phyloP scores from a whole-genome alignment of 1,284 basidiomycete species.

The Tilletia walkeri region DNA sequence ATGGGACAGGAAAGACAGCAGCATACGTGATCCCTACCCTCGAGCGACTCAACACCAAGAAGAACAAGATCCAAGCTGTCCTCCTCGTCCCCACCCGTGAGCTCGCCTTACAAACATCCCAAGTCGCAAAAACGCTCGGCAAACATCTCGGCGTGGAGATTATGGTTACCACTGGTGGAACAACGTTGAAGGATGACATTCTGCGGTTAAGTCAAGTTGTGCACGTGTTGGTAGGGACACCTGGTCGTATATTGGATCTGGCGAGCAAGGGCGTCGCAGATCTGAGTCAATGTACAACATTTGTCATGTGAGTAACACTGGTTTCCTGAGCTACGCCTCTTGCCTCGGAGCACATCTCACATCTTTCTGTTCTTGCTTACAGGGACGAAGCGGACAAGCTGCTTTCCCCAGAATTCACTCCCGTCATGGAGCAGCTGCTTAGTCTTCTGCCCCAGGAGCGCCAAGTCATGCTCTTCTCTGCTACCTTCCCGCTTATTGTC shows the following conservation, averaged over 20 bases:
- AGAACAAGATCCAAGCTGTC: conserved; percentile 78
- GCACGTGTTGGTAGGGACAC: conserved; percentile 94
- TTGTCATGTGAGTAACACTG: conserved; percentile 57
- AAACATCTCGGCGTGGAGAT: conserved; percentile 94
- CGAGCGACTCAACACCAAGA: conserved; percentile 82
- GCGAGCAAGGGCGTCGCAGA: conserved; percentile 92
- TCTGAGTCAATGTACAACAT: conserved; percentile 88
- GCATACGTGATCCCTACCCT: conserved; percentile 97
- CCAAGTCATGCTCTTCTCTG: conserved; percentile 98
- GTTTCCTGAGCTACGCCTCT: neutral
- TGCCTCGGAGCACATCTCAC: neutral
- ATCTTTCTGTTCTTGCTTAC: neutral
- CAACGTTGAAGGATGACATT: conserved; percentile 96
- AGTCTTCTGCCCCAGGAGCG: conserved; percentile 78
- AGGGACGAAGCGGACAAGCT: conserved; percentile 95
- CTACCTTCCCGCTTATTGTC: conserved; percentile 97
- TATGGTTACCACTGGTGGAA: conserved; percentile 99
- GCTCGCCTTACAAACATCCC: conserved; percentile 70
- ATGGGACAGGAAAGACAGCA: conserved; percentile 72
- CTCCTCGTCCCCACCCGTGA: conserved; percentile 55
- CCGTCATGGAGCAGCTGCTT: conserved; percentile 95
- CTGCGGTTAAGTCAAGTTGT: conserved; percentile 78
- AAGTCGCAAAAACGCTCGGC: conserved; percentile 94
- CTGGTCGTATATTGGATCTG: conserved; percentile 91
- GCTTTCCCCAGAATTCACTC: conserved; percentile 93